These are phyloP conservation scores for Saccharomyces hybrid DNA, from an alignment of 1,139 yeast species.

Conservation along the genomic window DNA sequence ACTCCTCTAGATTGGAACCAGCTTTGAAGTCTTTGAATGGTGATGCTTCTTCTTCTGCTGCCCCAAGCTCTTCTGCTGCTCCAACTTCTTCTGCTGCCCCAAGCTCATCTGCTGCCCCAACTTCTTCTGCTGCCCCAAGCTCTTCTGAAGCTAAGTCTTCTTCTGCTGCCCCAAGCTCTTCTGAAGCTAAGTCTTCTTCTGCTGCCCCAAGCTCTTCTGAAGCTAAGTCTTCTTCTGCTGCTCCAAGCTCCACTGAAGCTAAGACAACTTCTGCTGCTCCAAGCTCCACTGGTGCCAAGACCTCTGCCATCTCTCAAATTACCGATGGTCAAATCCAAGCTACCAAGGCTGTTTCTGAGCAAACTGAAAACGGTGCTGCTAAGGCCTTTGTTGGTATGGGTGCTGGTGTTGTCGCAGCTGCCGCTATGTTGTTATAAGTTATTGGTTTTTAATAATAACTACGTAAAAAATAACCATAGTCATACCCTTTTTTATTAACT, in stretches of 20 bases:
- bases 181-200: conserved; percentile 2
- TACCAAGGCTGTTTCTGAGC: neutral
- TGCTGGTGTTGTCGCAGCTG: conserved; percentile 5
- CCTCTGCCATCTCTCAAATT: conserved; percentile 12
- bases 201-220: conserved; percentile 17
- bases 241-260: neutral
- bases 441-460: neutral
- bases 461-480: neutral
- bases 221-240: conserved; percentile 8
- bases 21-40: conserved; percentile 12
- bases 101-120: conserved; percentile 10
- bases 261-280: neutral
- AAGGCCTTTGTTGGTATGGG: conserved; percentile 3
- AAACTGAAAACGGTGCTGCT: conserved; percentile 7
- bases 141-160: conserved; percentile 6
- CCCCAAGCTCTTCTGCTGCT: conserved; percentile 1
- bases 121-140: conserved; percentile 9
- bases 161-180: conserved; percentile 18
- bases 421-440: conserved; percentile 6
- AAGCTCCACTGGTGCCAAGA: neutral
- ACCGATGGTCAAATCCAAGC: conserved; percentile 6
- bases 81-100: conserved; percentile 11
- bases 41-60: conserved; percentile 4
- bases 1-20: conserved; percentile 35
- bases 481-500: neutral